Evolutionary conservation across 345 rosid species (phyloP).

Genomic region (Pistacia vera): DNA sequence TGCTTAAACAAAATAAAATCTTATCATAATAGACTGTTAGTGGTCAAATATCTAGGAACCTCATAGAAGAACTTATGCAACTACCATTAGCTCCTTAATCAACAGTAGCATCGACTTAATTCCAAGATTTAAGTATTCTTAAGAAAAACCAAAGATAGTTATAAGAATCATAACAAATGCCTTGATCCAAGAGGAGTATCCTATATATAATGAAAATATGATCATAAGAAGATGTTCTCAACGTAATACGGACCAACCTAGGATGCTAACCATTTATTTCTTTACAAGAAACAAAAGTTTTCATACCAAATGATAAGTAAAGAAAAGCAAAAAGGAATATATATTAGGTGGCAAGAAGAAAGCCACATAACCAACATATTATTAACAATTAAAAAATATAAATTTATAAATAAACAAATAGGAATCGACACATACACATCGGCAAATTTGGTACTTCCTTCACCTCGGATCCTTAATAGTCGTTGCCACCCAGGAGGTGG

Average conservation of each 20-base stretch:
- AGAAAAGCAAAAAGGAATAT: not conserved
- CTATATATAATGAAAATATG: not conserved
- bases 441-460: slow-evolving; percentile 87
- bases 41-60: not conserved
- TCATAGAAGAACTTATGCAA: not conserved
- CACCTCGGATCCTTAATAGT: slow-evolving; percentile 68
- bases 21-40: not conserved
- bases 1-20: not conserved
- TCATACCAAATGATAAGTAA: not conserved
- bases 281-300: not conserved
- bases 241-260: not conserved
- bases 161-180: not conserved
- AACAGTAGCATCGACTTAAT: not conserved
- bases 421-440: slow-evolving; percentile 71
- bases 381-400: not conserved
- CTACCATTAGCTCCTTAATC: not conserved
- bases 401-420: not conserved
- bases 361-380: not conserved
- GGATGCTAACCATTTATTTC: not conserved
- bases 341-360: not conserved
- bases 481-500: slow-evolving; percentile 96
- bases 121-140: not conserved
- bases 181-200: not conserved
- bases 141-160: not conserved
- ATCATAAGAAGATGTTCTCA: not conserved